Percentiles rank a stretch among this genome's conserved stretches.
phyloP scores from a whole-genome alignment of 306 rosid species.

The Rosa multiflora region DNA sequence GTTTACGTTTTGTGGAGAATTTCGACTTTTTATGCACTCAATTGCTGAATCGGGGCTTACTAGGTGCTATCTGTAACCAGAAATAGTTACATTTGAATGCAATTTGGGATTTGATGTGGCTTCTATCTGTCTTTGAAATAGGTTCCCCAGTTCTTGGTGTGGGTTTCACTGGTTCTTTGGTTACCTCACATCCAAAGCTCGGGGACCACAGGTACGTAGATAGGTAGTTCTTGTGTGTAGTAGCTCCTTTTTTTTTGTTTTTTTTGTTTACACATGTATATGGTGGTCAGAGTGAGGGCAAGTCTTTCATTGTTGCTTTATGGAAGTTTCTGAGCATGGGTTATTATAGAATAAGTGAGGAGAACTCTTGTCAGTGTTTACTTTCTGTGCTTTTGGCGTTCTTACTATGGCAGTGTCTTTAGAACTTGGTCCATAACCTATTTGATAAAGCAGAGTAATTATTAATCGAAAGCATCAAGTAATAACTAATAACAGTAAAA shows the following conservation, averaged over 20 bases:
- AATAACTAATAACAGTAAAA: background rate
- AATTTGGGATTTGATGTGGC: slow-evolving; percentile 19
- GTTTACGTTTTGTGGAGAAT: background rate
- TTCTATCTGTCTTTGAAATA: slow-evolving; percentile 33
- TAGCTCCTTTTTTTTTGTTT: background rate
- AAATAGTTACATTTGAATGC: background rate
- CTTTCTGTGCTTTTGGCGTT: background rate
- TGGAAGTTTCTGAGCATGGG: background rate
- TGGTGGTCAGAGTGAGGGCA: background rate
- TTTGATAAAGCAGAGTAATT: background rate
- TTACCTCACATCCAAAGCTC: slow-evolving; percentile 51
- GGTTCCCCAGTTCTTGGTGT: slow-evolving; percentile 89
- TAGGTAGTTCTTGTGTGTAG: background rate
- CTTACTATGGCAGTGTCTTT: background rate
- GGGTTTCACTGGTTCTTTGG: slow-evolving; percentile 85
- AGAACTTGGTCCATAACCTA: background rate
- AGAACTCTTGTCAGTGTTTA: background rate
- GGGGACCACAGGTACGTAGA: slow-evolving; percentile 77
- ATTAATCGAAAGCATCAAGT: background rate
- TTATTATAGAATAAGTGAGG: too few species aligned
- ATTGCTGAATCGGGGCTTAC: background rate
- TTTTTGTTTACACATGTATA: background rate
- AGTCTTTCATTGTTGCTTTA: background rate
- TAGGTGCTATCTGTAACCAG: background rate
- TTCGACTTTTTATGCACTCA: background rate